phyloP scores from a whole-genome alignment of 352 stramenopile genomes.

The Phytophthora vignae region DNA sequence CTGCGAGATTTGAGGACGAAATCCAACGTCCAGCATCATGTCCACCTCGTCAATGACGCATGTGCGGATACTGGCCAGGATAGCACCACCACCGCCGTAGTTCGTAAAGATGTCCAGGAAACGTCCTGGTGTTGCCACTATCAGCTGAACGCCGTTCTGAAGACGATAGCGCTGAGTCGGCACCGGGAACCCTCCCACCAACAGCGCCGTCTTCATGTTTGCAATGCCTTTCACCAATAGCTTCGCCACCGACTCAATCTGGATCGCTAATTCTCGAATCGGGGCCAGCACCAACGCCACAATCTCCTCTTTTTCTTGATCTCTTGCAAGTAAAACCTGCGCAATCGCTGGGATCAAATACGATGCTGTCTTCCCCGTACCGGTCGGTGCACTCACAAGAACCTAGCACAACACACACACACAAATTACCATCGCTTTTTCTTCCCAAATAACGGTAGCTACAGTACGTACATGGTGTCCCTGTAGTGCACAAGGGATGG shows the following conservation, averaged over 20 bases:
- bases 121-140: constrained; percentile 72
- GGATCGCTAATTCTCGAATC: constrained; percentile 76
- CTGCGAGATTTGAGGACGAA: constrained; percentile 54
- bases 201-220: constrained; percentile 71
- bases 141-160: constrained; percentile 60
- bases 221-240: constrained; percentile 59
- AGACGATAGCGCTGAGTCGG: constrained; percentile 74
- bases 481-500: constrained; percentile 56
- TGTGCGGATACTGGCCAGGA: constrained; percentile 26
- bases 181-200: constrained; percentile 73
- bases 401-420: constrained; percentile 35
- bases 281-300: constrained; percentile 65
- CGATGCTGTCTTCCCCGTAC: constrained; percentile 75
- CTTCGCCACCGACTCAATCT: constrained; percentile 76
- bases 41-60: constrained; percentile 84
- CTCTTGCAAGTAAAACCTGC: constrained; percentile 40
- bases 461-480: constrained; percentile 47
- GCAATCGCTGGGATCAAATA: constrained; percentile 69
- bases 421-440: too few species aligned
- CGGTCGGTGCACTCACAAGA: constrained; percentile 67
- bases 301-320: constrained; percentile 25
- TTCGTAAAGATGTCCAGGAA: constrained; percentile 67
- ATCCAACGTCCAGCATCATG: constrained; percentile 72
- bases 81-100: constrained; percentile 30
- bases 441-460: neutral